These are phyloP conservation scores for Sherardia arvensis DNA, from an alignment of 257 asterid species.

Conservation along the genomic window DNA sequence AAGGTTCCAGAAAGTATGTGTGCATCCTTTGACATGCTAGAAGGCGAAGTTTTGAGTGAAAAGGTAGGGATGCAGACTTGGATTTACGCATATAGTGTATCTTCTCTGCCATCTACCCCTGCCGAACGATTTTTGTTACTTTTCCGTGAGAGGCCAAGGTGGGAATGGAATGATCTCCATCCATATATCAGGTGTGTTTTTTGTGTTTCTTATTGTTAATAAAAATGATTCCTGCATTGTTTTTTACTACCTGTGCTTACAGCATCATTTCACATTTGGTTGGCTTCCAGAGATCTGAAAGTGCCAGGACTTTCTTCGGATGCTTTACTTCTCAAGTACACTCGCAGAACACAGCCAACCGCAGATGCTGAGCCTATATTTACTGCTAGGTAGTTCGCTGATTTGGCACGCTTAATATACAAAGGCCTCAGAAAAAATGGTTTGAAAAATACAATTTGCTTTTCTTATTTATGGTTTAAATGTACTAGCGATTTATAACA, in stretches of 20 bases:
- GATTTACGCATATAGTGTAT: slow-evolving; percentile 56
- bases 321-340: slow-evolving; percentile 82
- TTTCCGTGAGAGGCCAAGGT: slow-evolving; percentile 55
- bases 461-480: background rate
- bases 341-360: slow-evolving; percentile 69
- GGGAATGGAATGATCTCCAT: slow-evolving; percentile 91
- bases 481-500: background rate
- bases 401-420: background rate
- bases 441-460: background rate
- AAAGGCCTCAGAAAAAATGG: background rate
- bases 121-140: slow-evolving; percentile 55
- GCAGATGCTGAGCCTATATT: slow-evolving; percentile 65
- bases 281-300: slow-evolving; percentile 57
- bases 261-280: background rate
- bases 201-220: background rate
- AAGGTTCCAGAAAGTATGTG: slow-evolving; percentile 62
- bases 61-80: slow-evolving; percentile 64
- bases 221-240: background rate
- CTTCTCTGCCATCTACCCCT: slow-evolving; percentile 69
- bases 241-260: slow-evolving; percentile 4
- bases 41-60: slow-evolving; percentile 80
- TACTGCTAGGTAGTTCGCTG: slow-evolving; percentile 52
- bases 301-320: slow-evolving; percentile 91
- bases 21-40: slow-evolving; percentile 59
- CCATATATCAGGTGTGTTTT: slow-evolving; percentile 65